phyloP scores from a whole-genome alignment of 2,329 filamentous ascomycete species.

The Fusarium mexicanum region DNA sequence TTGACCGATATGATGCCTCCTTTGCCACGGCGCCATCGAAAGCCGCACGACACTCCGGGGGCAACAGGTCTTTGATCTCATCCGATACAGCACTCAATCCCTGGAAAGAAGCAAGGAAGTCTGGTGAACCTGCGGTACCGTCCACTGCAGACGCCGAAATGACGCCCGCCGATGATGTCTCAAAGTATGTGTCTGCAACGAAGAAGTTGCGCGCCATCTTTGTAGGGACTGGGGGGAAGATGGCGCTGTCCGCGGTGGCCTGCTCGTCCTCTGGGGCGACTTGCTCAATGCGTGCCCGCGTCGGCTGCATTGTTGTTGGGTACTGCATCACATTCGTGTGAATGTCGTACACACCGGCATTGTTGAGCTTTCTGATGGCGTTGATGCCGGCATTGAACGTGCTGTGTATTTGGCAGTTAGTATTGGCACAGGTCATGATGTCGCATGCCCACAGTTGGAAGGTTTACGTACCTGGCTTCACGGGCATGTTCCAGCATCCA shows the following conservation, averaged over 20 bases:
- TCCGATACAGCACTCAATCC: constrained; percentile 72
- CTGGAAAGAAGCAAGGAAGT: constrained; percentile 63
- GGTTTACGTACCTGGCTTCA: constrained; percentile 79
- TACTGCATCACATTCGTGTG: constrained; percentile 94
- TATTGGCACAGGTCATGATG: not conserved
- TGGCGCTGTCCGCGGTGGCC: constrained; percentile 43
- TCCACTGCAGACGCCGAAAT: constrained; percentile 55
- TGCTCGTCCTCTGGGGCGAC: constrained; percentile 59
- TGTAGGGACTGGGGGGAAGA: constrained; percentile 60
- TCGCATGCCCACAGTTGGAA: not conserved
- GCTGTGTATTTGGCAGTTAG: constrained; percentile 57
- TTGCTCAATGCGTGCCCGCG: constrained; percentile 83
- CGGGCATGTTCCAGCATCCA: constrained; percentile 97
- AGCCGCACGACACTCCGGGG: constrained; percentile 74
- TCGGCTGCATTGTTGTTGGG: constrained; percentile 88
- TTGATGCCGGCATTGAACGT: constrained; percentile 84
- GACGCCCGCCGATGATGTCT: constrained; percentile 60
- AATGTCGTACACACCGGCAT: constrained; percentile 86
- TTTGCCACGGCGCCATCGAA: constrained; percentile 73
- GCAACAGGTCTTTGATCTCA: constrained; percentile 73
- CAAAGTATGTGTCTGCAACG: constrained; percentile 64
- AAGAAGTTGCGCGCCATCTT: constrained; percentile 65
- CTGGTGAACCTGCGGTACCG: constrained; percentile 54
- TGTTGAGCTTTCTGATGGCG: constrained; percentile 73
- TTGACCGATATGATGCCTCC: constrained; percentile 77